phyloP scores from a whole-genome alignment of 192 early-diverging fungal species.

The Coemansia sp. region DNA sequence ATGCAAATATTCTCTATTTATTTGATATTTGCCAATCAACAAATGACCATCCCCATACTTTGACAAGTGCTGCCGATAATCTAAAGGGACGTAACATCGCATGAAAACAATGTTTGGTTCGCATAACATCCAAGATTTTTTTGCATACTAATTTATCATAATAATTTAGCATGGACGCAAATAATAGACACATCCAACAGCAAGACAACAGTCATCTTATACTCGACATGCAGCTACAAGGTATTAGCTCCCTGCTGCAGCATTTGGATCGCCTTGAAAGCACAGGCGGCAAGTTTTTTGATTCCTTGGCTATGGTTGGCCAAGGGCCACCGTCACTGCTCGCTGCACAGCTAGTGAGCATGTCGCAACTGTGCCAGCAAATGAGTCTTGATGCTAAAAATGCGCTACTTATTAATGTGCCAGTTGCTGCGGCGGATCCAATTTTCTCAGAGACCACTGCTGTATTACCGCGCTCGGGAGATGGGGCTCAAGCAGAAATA shows the following conservation, averaged over 20 bases:
- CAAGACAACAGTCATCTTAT: neutral
- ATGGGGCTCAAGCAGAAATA: neutral
- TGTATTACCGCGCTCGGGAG: constrained; percentile 16
- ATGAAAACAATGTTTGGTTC: neutral
- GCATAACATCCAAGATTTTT: neutral
- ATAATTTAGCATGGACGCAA: neutral
- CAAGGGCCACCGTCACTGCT: constrained; percentile 54
- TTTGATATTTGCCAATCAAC: too few species aligned
- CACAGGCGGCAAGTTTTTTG: constrained; percentile 43
- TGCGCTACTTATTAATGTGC: constrained; percentile 32
- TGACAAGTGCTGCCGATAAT: neutral
- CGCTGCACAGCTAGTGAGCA: constrained; percentile 45
- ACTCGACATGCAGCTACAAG: constrained; percentile 30
- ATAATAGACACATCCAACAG: neutral
- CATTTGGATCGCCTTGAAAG: constrained; percentile 37
- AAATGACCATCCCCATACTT: neutral
- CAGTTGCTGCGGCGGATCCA: constrained; percentile 16
- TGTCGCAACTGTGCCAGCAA: constrained; percentile 50
- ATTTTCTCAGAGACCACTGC: constrained; percentile 10
- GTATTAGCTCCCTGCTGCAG: constrained; percentile 29
- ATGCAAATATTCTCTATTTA: too few species aligned
- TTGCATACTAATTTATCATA: neutral
- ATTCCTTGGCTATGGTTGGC: constrained; percentile 48
- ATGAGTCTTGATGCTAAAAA: constrained; percentile 28
- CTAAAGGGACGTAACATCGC: neutral